These are phyloP conservation scores for Exobasidium rhododendri DNA, from an alignment of 1,284 basidiomycete species.

Conservation along the genomic window DNA sequence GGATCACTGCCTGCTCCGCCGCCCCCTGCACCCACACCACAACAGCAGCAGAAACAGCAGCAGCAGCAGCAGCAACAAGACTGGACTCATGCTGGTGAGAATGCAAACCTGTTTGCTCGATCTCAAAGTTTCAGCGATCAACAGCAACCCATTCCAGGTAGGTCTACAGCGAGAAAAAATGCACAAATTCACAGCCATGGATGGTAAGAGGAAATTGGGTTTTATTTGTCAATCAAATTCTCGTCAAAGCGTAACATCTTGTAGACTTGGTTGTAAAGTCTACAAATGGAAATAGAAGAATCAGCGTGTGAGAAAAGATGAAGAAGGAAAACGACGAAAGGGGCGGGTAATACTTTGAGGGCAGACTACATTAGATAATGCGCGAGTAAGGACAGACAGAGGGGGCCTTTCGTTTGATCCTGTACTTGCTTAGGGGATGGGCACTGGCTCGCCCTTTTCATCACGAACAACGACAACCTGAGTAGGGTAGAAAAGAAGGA, in stretches of 20 bases:
- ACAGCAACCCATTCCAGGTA: neutral
- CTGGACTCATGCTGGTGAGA: neutral
- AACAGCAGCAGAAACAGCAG: neutral
- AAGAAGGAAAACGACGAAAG: no score
- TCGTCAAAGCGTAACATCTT: no score
- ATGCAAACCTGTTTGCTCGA: neutral
- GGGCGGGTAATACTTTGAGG: no score
- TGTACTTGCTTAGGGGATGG: constrained; percentile 37
- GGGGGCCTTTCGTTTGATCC: no score
- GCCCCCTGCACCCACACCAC: no score
- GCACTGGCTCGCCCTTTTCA: constrained; percentile 52
- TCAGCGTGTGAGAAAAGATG: no score
- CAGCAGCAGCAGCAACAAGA: neutral
- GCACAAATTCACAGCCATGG: neutral
- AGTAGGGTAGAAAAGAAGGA: neutral
- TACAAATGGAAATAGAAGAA: no score
- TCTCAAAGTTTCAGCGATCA: neutral
- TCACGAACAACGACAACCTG: constrained; percentile 50
- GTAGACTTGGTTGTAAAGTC: no score
- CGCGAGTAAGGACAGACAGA: no score
- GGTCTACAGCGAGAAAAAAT: neutral
- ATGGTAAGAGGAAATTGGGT: no score
- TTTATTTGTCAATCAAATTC: no score
- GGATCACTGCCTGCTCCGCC: neutral
- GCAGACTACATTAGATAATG: no score